phyloP scores from a whole-genome alignment of 345 rosid genomes.

The Murraya paniculata region DNA sequence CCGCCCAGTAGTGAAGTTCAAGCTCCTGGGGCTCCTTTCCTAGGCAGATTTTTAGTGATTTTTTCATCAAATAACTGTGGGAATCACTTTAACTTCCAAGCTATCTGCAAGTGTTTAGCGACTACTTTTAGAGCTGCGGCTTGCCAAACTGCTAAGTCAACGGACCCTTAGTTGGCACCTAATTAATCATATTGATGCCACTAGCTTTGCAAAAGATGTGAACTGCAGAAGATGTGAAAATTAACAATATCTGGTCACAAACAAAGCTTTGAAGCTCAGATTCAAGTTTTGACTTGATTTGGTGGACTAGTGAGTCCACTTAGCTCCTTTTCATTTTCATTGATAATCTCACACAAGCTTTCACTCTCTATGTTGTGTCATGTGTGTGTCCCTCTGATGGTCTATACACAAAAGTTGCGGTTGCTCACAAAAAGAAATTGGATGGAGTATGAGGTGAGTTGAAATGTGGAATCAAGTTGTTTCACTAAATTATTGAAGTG shows the following conservation, averaged over 20 bases:
- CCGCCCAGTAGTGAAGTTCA: no score
- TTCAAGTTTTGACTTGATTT: not conserved
- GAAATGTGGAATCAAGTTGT: not conserved
- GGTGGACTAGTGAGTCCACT: not conserved
- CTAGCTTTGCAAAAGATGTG: not conserved
- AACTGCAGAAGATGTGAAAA: not conserved
- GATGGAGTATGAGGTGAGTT: not conserved
- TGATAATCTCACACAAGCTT: not conserved
- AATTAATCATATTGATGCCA: not conserved
- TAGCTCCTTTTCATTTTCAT: not conserved
- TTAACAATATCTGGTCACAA: not conserved
- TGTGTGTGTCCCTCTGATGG: not conserved
- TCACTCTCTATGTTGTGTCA: not conserved
- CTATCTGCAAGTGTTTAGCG: no score
- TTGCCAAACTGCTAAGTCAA: no score
- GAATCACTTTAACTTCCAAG: no score
- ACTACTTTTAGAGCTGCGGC: no score
- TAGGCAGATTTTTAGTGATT: no score
- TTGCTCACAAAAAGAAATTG: not conserved
- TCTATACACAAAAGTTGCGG: not conserved
- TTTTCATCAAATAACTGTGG: no score
- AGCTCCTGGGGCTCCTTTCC: no score
- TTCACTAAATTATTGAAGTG: not conserved
- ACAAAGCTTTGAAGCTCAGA: not conserved
- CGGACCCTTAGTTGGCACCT: not conserved